Percentiles rank a stretch among this genome's conserved stretches.
phyloP scores from a whole-genome alignment of 768 basidiomycete genomes.

The Mycena galericulata region DNA sequence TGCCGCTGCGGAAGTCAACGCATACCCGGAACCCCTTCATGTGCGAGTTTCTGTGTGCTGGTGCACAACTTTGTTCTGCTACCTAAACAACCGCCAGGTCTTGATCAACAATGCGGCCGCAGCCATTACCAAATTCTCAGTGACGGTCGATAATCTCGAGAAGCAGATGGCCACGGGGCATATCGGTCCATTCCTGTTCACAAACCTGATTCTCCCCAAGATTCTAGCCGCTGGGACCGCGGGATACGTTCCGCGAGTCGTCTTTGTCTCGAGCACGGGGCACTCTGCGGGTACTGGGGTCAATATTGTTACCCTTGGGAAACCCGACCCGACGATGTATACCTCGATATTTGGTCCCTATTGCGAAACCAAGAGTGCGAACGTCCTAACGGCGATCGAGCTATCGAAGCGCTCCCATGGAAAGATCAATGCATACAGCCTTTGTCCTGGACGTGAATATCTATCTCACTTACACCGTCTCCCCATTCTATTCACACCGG shows the following conservation, averaged over 20 bases:
- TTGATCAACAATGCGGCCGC: background rate
- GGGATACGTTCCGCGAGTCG: too few relatives aligned
- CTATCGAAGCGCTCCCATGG: background rate
- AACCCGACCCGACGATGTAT: background rate
- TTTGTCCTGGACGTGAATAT: slow-evolving; percentile 17
- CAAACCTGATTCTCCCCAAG: too few relatives aligned
- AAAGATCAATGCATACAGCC: slow-evolving; percentile 13
- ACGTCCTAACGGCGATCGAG: slow-evolving; percentile 18
- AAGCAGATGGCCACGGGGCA: background rate
- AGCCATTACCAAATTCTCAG: background rate
- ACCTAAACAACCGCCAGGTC: background rate
- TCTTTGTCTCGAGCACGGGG: background rate
- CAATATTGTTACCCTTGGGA: background rate
- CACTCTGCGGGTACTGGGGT: background rate
- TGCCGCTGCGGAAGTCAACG: too few relatives aligned
- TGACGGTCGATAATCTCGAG: slow-evolving; percentile 4
- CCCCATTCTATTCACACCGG: too few relatives aligned
- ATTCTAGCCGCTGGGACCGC: too few relatives aligned
- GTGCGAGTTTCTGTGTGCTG: background rate
- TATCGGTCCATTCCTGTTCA: too few relatives aligned
- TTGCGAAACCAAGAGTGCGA: slow-evolving; percentile 9
- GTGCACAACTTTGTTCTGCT: background rate
- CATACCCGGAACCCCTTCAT: slow-evolving; percentile 8
- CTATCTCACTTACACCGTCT: background rate
- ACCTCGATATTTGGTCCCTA: background rate